Base-by-base conservation (phyloP, 352 stramenopile genomes). In the Globisporangium cederbergense region DNA sequence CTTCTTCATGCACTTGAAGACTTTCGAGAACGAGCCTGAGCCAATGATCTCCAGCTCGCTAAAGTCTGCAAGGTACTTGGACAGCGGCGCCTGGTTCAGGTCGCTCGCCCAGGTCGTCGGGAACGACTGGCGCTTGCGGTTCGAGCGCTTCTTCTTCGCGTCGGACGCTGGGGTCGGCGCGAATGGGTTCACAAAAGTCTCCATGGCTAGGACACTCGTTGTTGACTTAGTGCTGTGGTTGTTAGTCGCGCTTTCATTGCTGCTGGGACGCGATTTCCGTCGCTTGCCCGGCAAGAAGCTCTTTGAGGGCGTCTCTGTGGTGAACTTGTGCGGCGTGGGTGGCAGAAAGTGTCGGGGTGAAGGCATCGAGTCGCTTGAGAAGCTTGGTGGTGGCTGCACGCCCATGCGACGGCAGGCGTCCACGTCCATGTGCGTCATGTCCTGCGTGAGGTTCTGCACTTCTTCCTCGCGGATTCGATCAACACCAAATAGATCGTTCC, bases 1-100 rank as follows among this genome's bases (percentile, higher is more conserved):
- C 65, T 90, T 91, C 67, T 96, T 94, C 32, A 88, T 72, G 62
- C 82, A 91, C 73, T 92, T 94, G 71, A 80, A 94, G 22, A 94
- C 86, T 61, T 94, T 92, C 28, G 85, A 96, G 71, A 96, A 96
- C 20, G 83, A 86, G 1, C 87, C 87, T 8, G 83, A 90, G n/a
- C 87, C 87, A 40, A 96, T 69, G 55, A 94, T 61, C 82, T 92
- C 57, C 42, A 72, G 71, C 62, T 95, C 86, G 10, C 83, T 81
- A 60, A 93, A 95, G 51, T 95, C 83, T 38, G 77, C 77, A 6
- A 95, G 70, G 65, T 95, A 95, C 57, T 87, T 88, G 32, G 83
- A 91, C 59, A 86, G 66, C n/a, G 81, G 73, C 28, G 73, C 71
- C 4, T 60, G 62, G 8, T 67, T 67, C n/a, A 73, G 59, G 3